These are phyloP conservation scores for Solanum hybrid DNA, from an alignment of 305 asterid species.

Conservation along the genomic window DNA sequence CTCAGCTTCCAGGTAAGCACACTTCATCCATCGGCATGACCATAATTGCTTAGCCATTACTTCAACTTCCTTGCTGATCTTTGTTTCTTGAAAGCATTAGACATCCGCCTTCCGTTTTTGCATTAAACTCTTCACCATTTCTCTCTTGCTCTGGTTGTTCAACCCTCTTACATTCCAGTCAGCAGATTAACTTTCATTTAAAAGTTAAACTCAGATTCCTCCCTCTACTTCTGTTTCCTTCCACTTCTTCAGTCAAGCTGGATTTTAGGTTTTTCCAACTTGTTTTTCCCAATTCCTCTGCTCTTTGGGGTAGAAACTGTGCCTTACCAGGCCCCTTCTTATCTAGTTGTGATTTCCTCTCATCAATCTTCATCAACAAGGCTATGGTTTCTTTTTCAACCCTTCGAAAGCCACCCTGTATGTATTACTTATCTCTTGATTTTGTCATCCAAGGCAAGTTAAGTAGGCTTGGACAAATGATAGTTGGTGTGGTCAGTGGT, in stretches of 20 bases:
- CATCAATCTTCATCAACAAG: not conserved
- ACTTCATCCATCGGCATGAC: not conserved
- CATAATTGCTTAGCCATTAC: not conserved
- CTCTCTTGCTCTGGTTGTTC: not conserved
- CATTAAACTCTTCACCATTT: not conserved
- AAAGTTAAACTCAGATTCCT: not conserved
- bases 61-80: not conserved
- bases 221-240: not conserved
- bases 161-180: not conserved
- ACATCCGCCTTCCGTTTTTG: not conserved
- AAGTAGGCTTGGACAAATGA: not conserved
- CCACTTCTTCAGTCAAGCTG: not conserved
- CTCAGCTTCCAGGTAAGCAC: not conserved
- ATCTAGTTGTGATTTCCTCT: not conserved
- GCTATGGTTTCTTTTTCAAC: not conserved
- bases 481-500: not conserved
- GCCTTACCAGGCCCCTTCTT: not conserved
- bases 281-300: not conserved
- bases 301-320: not conserved
- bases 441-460: not conserved
- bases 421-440: not conserved
- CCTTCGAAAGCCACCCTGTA: not conserved
- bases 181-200: not conserved
- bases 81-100: not conserved
- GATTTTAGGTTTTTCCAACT: not conserved